phyloP scores from a whole-genome alignment of 768 basidiomycete species.

The Boletus pseudo-olivaceus region DNA sequence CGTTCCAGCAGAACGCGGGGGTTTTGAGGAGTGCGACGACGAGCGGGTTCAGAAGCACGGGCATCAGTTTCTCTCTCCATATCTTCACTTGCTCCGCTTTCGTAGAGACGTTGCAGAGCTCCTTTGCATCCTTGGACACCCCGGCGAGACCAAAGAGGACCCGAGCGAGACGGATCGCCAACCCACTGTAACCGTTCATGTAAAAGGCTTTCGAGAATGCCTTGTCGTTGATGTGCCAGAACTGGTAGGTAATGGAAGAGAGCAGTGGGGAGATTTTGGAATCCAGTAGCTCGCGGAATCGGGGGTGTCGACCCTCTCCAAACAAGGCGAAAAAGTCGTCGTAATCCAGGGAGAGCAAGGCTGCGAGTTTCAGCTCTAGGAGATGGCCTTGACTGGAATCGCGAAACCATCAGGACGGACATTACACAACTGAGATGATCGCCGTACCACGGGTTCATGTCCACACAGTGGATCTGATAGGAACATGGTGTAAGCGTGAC shows the following conservation, averaged over 20 bases:
- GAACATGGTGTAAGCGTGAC: not conserved
- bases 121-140: slow-evolving; percentile 50
- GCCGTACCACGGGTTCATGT: slow-evolving; percentile 61
- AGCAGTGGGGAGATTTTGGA: slow-evolving; percentile 60
- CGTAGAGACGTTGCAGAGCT: slow-evolving; percentile 52
- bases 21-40: slow-evolving; percentile 49
- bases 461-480: slow-evolving; percentile 60
- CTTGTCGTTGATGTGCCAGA: slow-evolving; percentile 63
- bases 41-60: slow-evolving; percentile 55
- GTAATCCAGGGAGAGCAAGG: slow-evolving; percentile 52
- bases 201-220: slow-evolving; percentile 58
- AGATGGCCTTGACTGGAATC: slow-evolving; percentile 63
- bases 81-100: slow-evolving; percentile 56
- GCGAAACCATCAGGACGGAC: not conserved
- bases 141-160: slow-evolving; percentile 59
- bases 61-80: slow-evolving; percentile 58
- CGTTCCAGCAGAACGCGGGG: slow-evolving; percentile 66
- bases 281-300: slow-evolving; percentile 61
- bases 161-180: slow-evolving; percentile 61
- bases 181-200: slow-evolving; percentile 61
- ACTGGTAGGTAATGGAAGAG: slow-evolving; percentile 71
- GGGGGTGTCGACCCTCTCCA: slow-evolving; percentile 56
- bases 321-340: slow-evolving; percentile 66
- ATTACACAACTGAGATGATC: not conserved
- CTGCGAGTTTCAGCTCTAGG: slow-evolving; percentile 74